A percentile compares a stretch with the other conserved stretches of the same genome.
phyloP scores from a whole-genome alignment of 2,329 filamentous ascomycete species.

The Kalmusia sp. region DNA sequence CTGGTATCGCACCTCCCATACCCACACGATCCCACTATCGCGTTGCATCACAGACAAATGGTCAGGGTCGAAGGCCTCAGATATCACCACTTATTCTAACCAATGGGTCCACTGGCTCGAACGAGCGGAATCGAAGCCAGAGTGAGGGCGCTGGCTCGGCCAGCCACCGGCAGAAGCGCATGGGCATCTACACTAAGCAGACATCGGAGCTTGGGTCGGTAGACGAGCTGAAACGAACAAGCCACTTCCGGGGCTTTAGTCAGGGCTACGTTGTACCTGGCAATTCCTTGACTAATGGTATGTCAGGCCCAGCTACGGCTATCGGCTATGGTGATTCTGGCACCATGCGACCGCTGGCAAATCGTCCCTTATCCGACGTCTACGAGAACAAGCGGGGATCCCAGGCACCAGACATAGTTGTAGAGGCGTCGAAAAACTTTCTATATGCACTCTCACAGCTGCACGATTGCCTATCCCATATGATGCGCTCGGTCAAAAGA shows the following conservation, averaged over 20 bases:
- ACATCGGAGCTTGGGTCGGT: constrained; percentile 61
- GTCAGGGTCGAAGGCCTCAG: constrained; percentile 70
- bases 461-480: constrained; percentile 43
- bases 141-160: constrained; percentile 64
- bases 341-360: constrained; percentile 42
- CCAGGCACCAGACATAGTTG: constrained; percentile 56
- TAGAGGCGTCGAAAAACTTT: constrained; percentile 64
- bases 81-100: constrained; percentile 75
- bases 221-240: constrained; percentile 59
- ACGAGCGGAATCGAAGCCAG: constrained; percentile 70
- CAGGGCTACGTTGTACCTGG: constrained; percentile 58
- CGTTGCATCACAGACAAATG: constrained; percentile 64
- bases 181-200: constrained; percentile 67
- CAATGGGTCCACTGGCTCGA: constrained; percentile 66
- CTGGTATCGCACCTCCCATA: constrained; percentile 74
- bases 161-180: constrained; percentile 62
- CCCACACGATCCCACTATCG: constrained; percentile 83
- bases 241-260: constrained; percentile 64
- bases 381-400: constrained; percentile 62
- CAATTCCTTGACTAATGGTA: constrained; percentile 30
- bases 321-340: constrained; percentile 43
- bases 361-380: constrained; percentile 63
- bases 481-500: constrained; percentile 44
- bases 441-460: constrained; percentile 63
- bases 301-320: constrained; percentile 41